Percentiles rank a stretch among this genome's conserved stretches.
Conservation (phyloP, 768 basidiomycete species). For the Rhizopogon vesiculosus region DNA sequence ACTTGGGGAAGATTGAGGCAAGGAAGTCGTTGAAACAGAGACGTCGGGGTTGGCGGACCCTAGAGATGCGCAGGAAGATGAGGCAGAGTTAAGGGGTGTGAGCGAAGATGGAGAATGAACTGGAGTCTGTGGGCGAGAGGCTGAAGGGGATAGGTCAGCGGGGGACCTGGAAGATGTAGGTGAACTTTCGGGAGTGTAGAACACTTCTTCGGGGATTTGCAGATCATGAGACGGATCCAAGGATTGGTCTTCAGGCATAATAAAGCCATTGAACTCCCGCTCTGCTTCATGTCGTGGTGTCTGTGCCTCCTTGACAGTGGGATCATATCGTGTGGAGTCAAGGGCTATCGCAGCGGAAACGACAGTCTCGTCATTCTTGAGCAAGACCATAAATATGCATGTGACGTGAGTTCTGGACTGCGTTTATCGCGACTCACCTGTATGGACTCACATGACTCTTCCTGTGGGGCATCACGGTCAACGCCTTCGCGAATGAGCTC, state of each 20-base stretch:
- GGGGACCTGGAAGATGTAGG: conserved; percentile 43
- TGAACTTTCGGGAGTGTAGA: conserved; percentile 59
- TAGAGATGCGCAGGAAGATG: conserved; percentile 24
- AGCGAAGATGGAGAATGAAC: neutral
- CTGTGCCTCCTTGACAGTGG: neutral
- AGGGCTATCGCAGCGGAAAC: neutral
- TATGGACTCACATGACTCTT: conserved; percentile 7
- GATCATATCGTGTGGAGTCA: neutral
- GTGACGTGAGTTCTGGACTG: neutral
- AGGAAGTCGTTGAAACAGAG: conserved; percentile 27
- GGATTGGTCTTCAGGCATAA: neutral
- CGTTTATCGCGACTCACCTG: conserved; percentile 13
- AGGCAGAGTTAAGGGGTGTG: conserved; percentile 12
- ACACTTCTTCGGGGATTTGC: conserved; percentile 35
- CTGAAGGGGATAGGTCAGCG: conserved; percentile 23
- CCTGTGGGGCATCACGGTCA: conserved; percentile 2
- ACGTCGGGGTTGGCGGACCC: conserved; percentile 24
- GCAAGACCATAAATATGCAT: conserved; percentile 1
- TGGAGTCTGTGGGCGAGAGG: conserved; percentile 12
- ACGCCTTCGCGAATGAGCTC: neutral
- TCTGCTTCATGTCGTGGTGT: neutral
- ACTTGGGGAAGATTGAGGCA: conserved; percentile 19
- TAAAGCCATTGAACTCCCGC: neutral
- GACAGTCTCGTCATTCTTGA: neutral
- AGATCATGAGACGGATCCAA: conserved; percentile 10